Conservation (phyloP, 306 rosid genomes). For the Astragalus glycyphyllos region DNA sequence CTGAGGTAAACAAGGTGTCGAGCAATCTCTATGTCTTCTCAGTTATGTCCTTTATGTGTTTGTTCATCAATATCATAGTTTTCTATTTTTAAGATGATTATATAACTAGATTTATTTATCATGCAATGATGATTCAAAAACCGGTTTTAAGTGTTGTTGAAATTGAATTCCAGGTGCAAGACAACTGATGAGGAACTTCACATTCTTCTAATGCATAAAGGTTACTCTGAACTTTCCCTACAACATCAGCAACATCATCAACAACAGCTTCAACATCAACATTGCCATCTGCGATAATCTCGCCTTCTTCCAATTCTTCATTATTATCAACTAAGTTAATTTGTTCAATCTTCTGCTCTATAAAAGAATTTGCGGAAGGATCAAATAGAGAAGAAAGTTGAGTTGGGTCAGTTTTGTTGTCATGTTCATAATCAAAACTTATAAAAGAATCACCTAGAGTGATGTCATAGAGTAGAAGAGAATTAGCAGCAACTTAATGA, state of each 20-base stretch:
- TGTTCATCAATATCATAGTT: too few species aligned
- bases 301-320: background rate
- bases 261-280: too few species aligned
- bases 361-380: conserved; percentile 23
- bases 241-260: too few species aligned
- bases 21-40: too few species aligned
- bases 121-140: too few species aligned
- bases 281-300: conserved; percentile 2
- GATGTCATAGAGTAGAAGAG: conserved; percentile 42
- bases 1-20: too few species aligned
- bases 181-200: conserved; percentile 43
- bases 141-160: too few species aligned
- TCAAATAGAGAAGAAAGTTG: too few species aligned
- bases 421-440: conserved; percentile 58
- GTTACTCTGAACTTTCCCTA: conserved; percentile 36
- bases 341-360: conserved; percentile 51
- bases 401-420: background rate
- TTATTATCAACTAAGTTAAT: conserved; percentile 40
- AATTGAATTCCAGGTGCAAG: too few species aligned
- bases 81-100: too few species aligned
- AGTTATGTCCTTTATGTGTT: too few species aligned
- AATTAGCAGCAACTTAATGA: conserved; percentile 19
- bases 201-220: conserved; percentile 62
- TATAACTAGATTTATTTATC: too few species aligned
- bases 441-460: conserved; percentile 64